Conservation (phyloP, 208 protist genomes). For the Wallacemonas sp. region DNA sequence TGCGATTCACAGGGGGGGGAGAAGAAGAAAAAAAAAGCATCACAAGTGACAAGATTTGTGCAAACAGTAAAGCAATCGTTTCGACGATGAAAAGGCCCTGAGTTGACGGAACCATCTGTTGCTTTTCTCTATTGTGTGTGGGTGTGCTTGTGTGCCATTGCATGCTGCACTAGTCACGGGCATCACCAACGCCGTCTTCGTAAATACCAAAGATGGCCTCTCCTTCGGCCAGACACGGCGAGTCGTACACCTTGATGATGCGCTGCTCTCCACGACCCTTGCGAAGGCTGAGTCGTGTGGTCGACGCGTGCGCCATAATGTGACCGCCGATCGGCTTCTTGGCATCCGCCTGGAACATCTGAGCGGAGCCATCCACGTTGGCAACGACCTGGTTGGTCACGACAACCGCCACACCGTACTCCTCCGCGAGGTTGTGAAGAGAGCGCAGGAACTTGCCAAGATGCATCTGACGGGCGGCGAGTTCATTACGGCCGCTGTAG, state of each 20-base stretch:
- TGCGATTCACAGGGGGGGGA: neutral
- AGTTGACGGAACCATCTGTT: too few species aligned
- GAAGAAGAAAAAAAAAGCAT: neutral
- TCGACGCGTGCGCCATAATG: constrained; percentile 99
- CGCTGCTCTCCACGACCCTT: constrained; percentile 99
- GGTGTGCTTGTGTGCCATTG: too few species aligned
- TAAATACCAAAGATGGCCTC: constrained; percentile 97
- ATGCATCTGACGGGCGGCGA: constrained; percentile 98
- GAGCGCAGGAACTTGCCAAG: constrained; percentile 98
- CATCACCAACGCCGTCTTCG: constrained; percentile 96
- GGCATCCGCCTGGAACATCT: constrained; percentile 97
- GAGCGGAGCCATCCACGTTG: constrained; percentile 95
- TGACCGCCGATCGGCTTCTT: constrained; percentile 99
- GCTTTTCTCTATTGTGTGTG: too few species aligned
- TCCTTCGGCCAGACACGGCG: constrained; percentile 98
- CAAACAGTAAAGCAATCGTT: neutral
- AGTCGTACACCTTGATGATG: constrained; percentile 99
- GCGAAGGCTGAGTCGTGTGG: constrained; percentile 97
- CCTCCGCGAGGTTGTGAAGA: constrained; percentile 97
- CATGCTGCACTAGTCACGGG: constrained; percentile 83
- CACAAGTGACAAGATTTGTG: neutral
- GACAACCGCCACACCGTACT: constrained; percentile 99
- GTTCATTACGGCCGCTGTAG: constrained; percentile 98
- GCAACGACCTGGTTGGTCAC: constrained; percentile 99
- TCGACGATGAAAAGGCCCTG: too few species aligned